Percentiles rank a stretch among this genome's conserved stretches.
These are phyloP conservation scores for Melampsora americana DNA, from an alignment of 1,284 basidiomycete genomes.

Conservation along the genomic window DNA sequence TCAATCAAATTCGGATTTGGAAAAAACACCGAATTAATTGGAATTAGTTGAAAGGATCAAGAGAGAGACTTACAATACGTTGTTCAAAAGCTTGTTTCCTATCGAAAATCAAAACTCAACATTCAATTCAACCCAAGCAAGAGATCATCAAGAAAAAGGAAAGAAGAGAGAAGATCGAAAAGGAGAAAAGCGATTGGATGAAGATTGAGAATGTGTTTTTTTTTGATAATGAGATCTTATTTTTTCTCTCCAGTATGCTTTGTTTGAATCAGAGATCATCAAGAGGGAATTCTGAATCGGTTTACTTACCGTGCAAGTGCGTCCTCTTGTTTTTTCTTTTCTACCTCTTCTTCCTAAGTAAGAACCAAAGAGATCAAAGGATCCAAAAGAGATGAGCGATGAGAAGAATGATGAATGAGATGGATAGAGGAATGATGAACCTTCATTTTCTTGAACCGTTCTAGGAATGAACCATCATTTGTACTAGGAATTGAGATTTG, in stretches of 20 bases:
- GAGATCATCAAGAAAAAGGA: not conserved
- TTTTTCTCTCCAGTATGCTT: too few species aligned
- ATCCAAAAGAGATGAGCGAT: not conserved
- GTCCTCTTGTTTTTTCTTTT: slow-evolving; percentile 42
- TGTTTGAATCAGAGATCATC: too few species aligned
- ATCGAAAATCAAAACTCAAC: not conserved
- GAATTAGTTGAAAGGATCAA: not conserved
- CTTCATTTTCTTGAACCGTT: slow-evolving; percentile 43
- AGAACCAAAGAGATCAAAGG: too few species aligned
- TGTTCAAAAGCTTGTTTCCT: slow-evolving; percentile 41
- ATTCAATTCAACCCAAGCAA: too few species aligned
- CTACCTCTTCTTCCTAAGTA: slow-evolving; percentile 42
- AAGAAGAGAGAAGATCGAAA: not conserved
- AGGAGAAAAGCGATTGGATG: not conserved
- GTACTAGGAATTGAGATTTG: too few species aligned
- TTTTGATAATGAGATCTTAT: too few species aligned
- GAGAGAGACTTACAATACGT: slow-evolving; percentile 17
- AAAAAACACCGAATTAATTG: too few species aligned
- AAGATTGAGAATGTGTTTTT: not conserved
- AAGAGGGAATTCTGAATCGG: too few species aligned
- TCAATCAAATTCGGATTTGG: too few species aligned
- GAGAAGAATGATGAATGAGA: not conserved
- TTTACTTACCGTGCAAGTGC: slow-evolving; percentile 32
- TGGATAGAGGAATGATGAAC: not conserved
- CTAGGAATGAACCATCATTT: slow-evolving; percentile 39